Base-by-base conservation (phyloP, 2,329 filamentous ascomycete species). In the Sporothrix schenckii region DNA sequence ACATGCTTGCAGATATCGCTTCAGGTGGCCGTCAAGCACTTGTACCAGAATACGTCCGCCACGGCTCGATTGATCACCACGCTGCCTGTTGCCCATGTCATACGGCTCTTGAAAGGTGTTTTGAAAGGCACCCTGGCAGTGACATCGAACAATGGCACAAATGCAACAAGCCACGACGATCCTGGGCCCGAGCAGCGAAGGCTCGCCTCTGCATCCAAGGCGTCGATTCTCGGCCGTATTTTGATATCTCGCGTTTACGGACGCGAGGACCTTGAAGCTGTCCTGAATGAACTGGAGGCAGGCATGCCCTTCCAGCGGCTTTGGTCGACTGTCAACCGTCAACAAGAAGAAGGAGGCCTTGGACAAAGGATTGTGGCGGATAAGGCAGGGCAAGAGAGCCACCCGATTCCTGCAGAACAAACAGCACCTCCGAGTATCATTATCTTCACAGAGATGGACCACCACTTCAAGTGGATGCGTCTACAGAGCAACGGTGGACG, bases 221-320 rank as follows among this genome's bases (percentile, higher is more conserved):
- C 39, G 75, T 72, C 63, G 9, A 76, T 75, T 44, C 78, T 90
- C 3, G 83, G 85, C 60, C 80, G 80, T 60, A 83, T 88, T 4
- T 81, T 83, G 44, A 80, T 89, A 39, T 85, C 85, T 30, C 81
- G 85, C 30, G 82, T 89, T 0, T 89, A 89, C 73, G 86, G 88
- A 71, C 74, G 87, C 13, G 82, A 88, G 60, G 88, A 88, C 0
- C 74, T 89, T 21, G 84, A 81, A 81, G 86, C 89, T 75, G 86
- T 86, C 0, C 74, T 89, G 47, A 77, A 76, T 1, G 88, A 89
- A 74, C 68, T 65, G 5, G 71, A 69, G 16, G 52, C 61, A 1
- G 44, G 56, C 3, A 14, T 70, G n/a, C 72, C 72, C 9, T 71
- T 74, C 14, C 67, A 69, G 66, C 67, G 70, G 10, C 49, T 74